Conservation (phyloP, 129 eudicot genomes). For the Artemisia tridentata region DNA sequence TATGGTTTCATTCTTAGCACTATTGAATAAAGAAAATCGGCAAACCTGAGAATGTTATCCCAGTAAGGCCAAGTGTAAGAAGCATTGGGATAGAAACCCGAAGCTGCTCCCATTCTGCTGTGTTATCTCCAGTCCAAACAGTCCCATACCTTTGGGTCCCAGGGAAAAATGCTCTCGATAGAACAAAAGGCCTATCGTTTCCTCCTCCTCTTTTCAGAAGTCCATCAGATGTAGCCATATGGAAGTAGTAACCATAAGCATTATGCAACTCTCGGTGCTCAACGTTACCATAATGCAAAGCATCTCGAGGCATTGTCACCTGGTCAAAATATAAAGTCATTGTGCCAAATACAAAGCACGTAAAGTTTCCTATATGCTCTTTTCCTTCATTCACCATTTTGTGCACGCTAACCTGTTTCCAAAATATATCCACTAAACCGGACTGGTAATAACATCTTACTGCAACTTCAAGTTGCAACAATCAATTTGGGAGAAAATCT, state of each 20-base stretch:
- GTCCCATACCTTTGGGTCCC: conserved; percentile 96
- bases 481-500: too few species aligned
- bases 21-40: background rate
- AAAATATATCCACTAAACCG: background rate
- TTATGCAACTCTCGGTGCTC: conserved; percentile 96
- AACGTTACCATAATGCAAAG: conserved; percentile 74
- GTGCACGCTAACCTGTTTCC: background rate
- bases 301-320: conserved; percentile 97
- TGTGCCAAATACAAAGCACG: background rate
- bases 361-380: background rate
- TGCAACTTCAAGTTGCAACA: too few species aligned
- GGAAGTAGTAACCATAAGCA: conserved; percentile 92
- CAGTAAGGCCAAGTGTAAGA: conserved; percentile 85
- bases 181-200: conserved; percentile 86
- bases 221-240: conserved; percentile 93
- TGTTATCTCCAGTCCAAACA: conserved; percentile 96
- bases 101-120: conserved; percentile 97
- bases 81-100: conserved; percentile 98
- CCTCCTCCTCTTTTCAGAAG: conserved; percentile 84
- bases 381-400: background rate
- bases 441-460: background rate
- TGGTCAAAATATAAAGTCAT: conserved; percentile 27
- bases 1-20: background rate
- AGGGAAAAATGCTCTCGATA: conserved; percentile 92
- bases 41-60: conserved; percentile 82